A percentile compares a stretch with the other conserved stretches of the same genome.
phyloP scores from a whole-genome alignment of 2,329 filamentous ascomycete species.

The Arachnopeziza araneosa region DNA sequence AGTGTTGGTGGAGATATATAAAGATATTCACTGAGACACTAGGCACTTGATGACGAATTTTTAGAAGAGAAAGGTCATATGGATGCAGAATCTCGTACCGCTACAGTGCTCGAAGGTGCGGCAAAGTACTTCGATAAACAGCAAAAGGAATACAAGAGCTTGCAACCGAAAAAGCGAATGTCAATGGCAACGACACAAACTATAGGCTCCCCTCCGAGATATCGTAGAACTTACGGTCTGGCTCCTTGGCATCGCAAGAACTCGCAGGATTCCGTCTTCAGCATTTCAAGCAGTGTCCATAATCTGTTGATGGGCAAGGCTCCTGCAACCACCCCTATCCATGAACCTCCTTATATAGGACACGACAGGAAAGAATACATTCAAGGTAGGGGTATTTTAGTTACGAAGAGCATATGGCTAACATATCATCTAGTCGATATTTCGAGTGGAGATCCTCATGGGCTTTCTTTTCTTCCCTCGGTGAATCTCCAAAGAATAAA shows the following conservation, averaged over 20 bases:
- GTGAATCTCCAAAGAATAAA: conserved; percentile 15
- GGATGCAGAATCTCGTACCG: conserved; percentile 17
- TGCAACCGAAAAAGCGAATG: background rate
- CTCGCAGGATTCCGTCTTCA: conserved; percentile 26
- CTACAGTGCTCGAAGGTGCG: conserved; percentile 22
- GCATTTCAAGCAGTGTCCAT: conserved; percentile 27
- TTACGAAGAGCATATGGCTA: background rate
- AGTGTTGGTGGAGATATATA: background rate
- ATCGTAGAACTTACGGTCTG: conserved; percentile 21
- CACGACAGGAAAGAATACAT: conserved; percentile 13
- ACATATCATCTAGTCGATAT: conserved; percentile 21
- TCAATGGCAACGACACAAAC: conserved; percentile 2
- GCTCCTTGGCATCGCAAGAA: conserved; percentile 30
- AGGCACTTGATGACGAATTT: conserved; percentile 1
- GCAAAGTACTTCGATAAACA: conserved; percentile 17
- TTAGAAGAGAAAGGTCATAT: background rate
- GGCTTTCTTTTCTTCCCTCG: conserved; percentile 25
- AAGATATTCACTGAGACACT: background rate
- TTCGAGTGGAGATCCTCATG: conserved; percentile 17
- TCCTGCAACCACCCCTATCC: conserved; percentile 23
- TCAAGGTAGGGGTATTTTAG: conserved; percentile 11
- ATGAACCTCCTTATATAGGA: conserved; percentile 14
- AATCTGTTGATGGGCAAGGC: conserved; percentile 27
- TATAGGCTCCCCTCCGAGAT: conserved; percentile 10
- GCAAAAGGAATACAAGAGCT: conserved; percentile 1